Conservation (phyloP, 2,329 filamentous ascomycete species). For the Colletotrichum neosansevieriae region DNA sequence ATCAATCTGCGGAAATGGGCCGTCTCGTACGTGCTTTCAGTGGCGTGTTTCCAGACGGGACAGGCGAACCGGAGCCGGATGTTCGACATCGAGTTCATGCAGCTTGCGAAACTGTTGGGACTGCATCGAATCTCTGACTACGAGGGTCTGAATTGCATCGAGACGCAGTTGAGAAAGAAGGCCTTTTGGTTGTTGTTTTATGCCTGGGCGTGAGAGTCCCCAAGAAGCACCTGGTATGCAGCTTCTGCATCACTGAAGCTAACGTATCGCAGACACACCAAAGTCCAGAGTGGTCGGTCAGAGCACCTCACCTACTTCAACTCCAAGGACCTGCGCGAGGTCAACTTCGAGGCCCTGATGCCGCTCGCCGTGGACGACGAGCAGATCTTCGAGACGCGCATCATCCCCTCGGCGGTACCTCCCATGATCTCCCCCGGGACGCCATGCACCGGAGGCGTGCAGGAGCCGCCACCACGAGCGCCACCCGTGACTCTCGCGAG, state of each 20-base stretch:
- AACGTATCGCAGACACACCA: conserved; percentile 38
- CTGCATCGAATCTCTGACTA: conserved; percentile 49
- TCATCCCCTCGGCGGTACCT: conserved; percentile 25
- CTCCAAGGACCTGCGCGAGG: conserved; percentile 44
- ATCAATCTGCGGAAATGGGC: conserved; percentile 52
- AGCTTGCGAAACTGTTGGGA: conserved; percentile 49
- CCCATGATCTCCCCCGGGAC: conserved; percentile 19
- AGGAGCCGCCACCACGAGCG: background rate
- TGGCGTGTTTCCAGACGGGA: conserved; percentile 50
- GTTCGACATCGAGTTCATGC: conserved; percentile 51
- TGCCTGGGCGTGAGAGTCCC: conserved; percentile 42
- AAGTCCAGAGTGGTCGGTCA: conserved; percentile 42
- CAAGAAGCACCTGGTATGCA: background rate
- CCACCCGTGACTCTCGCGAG: conserved; percentile 43
- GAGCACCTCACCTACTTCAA: conserved; percentile 47
- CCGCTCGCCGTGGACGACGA: conserved; percentile 50
- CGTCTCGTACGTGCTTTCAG: conserved; percentile 48
- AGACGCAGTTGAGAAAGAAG: conserved; percentile 52
- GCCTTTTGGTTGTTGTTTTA: conserved; percentile 53
- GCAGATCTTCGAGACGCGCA: conserved; percentile 44
- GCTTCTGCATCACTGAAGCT: background rate
- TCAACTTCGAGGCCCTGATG: conserved; percentile 49
- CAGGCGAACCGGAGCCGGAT: conserved; percentile 52
- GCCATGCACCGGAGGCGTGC: conserved; percentile 10
- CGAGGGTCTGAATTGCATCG: conserved; percentile 48